Evolutionary conservation across 176 grass and related monocot genomes (phyloP).

Genomic region (Thalia dealbata): DNA sequence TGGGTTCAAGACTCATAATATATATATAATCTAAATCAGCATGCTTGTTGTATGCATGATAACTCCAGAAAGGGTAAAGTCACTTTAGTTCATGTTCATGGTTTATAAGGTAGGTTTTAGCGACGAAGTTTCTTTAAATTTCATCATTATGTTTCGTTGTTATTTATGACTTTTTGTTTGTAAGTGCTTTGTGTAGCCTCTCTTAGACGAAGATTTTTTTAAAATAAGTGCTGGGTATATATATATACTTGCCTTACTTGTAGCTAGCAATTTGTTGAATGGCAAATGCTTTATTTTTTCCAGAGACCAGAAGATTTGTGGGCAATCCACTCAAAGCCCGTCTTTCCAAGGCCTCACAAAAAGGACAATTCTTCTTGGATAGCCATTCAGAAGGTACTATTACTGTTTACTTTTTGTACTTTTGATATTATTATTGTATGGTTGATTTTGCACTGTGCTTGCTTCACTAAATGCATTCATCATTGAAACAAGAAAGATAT

Average conservation of each 20-base stretch:
- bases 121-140: background rate
- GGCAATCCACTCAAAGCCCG: slow-evolving; percentile 58
- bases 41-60: background rate
- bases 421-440: background rate
- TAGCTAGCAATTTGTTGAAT: slow-evolving; percentile 11
- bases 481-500: background rate
- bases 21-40: no score
- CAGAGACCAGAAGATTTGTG: slow-evolving; percentile 92
- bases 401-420: background rate
- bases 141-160: background rate
- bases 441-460: background rate
- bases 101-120: background rate
- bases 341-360: slow-evolving; percentile 92
- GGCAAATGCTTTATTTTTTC: slow-evolving; percentile 25
- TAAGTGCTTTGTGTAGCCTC: background rate
- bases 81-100: background rate
- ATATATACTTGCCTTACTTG: background rate
- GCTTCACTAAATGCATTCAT: background rate
- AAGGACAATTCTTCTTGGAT: slow-evolving; percentile 76
- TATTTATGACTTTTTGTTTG: background rate
- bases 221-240: no score
- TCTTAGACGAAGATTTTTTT: background rate
- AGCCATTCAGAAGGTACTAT: slow-evolving; percentile 69
- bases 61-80: background rate
- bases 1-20: no score